phyloP scores from a whole-genome alignment of 371 early-diverging fungal genomes.

The Parasitella parasitica region DNA sequence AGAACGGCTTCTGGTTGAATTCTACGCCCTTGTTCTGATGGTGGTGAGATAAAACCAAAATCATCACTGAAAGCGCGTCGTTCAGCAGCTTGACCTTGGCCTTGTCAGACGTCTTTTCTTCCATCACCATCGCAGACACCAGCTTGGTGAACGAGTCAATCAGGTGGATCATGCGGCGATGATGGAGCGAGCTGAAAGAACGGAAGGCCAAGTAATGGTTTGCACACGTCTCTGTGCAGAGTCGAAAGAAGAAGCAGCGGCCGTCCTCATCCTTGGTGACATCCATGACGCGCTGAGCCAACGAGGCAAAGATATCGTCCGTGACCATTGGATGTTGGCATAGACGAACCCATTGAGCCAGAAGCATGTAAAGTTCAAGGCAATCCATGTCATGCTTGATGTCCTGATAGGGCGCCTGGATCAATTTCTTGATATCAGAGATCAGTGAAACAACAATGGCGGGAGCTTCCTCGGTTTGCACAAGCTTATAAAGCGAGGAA shows the following conservation, averaged over 20 bases:
- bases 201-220: slow-evolving; percentile 65
- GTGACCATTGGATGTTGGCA: slow-evolving; percentile 78
- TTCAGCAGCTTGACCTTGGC: slow-evolving; percentile 64
- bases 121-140: slow-evolving; percentile 62
- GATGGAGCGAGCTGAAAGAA: slow-evolving; percentile 32
- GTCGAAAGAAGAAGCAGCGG: slow-evolving; percentile 81
- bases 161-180: slow-evolving; percentile 61
- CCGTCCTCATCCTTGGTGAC: slow-evolving; percentile 67
- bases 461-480: slow-evolving; percentile 61
- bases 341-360: slow-evolving; percentile 89
- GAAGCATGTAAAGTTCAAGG: slow-evolving; percentile 66
- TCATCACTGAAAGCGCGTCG: slow-evolving; percentile 82
- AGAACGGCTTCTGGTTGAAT: slow-evolving; percentile 92
- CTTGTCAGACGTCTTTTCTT: slow-evolving; percentile 42
- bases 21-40: slow-evolving; percentile 74
- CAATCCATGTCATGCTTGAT: slow-evolving; percentile 48
- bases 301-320: slow-evolving; percentile 61
- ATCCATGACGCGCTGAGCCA: slow-evolving; percentile 58
- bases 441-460: slow-evolving; percentile 37
- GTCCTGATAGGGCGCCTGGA: slow-evolving; percentile 32
- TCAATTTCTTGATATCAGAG: slow-evolving; percentile 12
- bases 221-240: slow-evolving; percentile 80
- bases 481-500: slow-evolving; percentile 62
- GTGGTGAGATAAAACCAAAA: slow-evolving; percentile 77
- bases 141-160: slow-evolving; percentile 83